Base-by-base conservation (phyloP, 169 alveolate genomes). In the Plasmodium fragile region DNA sequence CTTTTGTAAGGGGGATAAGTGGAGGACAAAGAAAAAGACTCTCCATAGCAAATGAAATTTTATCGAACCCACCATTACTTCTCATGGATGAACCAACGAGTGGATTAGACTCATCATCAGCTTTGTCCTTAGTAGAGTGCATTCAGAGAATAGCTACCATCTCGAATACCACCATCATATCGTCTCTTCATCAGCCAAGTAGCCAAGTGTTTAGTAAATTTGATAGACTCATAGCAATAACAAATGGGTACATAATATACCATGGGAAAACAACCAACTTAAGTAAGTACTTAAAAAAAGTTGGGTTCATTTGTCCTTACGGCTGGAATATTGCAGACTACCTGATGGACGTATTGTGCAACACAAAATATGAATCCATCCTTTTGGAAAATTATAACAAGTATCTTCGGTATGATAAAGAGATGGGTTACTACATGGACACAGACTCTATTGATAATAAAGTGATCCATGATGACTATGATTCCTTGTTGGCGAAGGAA, bases 11-110 rank as follows among this genome's bases (percentile, higher is more conserved):
- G n/a, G 97, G 97, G 8, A 92, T 96, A 53, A 95, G 97, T 36
- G 98, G 97, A 3, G 98, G 98, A 7, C 97, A 98, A 92, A 93
- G 96, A 95, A 96, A 97, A 85, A 82, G 98, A 82, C 95, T 96
- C 30, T 92, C 97, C 77, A 96, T 98, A 13, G 99, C 98, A 11
- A 92, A 95, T 92, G 98, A 98, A 93, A 92, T 98, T 79, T 82
- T 97, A 71, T 95, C 95, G 45, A 95, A 96, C 79, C 98, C 98
- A 30, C 95, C 98, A 11, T 89, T 97, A 39, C 87, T 97, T 41
- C 94, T 97, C 71, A 95, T 98, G 93, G 98, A 97, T 93, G 98
- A 97, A 49, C 99, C 99, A 22, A 97, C 98, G 4, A 96, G 98
- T 34, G 99, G 98, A 3, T 91, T 97, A 81, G 99, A 97, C 93